These are phyloP conservation scores for Gonapodya sp. DNA, from an alignment of 192 early-diverging fungal species.

Conservation along the genomic window DNA sequence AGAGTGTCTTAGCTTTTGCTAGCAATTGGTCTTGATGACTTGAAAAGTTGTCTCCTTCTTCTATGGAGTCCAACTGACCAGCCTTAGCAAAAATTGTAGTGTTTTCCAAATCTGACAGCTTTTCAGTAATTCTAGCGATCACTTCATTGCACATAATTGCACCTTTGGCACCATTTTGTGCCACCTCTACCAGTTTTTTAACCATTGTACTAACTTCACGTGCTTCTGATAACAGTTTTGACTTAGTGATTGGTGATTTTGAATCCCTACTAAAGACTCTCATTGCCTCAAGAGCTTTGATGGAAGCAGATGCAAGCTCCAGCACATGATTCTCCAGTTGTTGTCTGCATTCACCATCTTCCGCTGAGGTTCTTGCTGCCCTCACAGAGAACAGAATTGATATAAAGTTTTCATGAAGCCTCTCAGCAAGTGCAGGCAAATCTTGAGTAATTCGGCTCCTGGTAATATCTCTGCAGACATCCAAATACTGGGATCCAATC, in stretches of 20 bases:
- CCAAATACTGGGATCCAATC: background rate
- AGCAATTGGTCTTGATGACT: slow-evolving; percentile 38
- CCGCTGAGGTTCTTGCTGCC: background rate
- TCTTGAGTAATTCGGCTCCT: background rate
- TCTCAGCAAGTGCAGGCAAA: background rate
- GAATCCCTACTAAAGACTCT: slow-evolving; percentile 30
- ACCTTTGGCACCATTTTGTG: slow-evolving; percentile 33
- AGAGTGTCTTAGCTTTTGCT: slow-evolving; percentile 27
- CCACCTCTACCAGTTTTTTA: slow-evolving; percentile 21
- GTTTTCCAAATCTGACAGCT: slow-evolving; percentile 36
- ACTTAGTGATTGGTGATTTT: slow-evolving; percentile 19
- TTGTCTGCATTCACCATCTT: slow-evolving; percentile 11
- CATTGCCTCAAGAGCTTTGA: slow-evolving; percentile 36
- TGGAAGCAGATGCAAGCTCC: slow-evolving; percentile 28
- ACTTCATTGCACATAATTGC: slow-evolving; percentile 27
- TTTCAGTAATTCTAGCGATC: slow-evolving; percentile 23
- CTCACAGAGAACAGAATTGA: background rate
- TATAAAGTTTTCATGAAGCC: background rate
- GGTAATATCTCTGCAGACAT: background rate
- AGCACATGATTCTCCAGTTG: slow-evolving; percentile 9
- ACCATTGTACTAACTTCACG: slow-evolving; percentile 33
- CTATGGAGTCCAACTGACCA: slow-evolving; percentile 40
- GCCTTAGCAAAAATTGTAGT: slow-evolving; percentile 43
- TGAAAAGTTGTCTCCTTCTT: slow-evolving; percentile 32
- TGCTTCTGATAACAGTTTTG: slow-evolving; percentile 28